phyloP scores from a whole-genome alignment of 1,284 basidiomycete genomes.

The Singerocomus rubriflavus region DNA sequence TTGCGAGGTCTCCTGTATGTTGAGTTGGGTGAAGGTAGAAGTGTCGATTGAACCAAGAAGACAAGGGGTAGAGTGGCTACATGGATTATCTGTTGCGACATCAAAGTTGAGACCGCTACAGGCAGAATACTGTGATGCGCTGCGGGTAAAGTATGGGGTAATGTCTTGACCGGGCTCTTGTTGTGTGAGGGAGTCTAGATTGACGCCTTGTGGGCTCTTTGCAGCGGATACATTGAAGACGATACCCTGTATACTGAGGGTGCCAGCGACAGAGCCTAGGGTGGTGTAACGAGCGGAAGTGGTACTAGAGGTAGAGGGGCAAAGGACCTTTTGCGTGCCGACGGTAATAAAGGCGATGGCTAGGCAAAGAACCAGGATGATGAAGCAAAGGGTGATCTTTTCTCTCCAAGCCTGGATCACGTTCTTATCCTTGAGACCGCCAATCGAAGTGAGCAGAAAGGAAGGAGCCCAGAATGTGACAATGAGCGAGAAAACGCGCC shows the following conservation, averaged over 20 bases:
- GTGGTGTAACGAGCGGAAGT: slow-evolving; percentile 68
- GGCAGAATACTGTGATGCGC: slow-evolving; percentile 55
- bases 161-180: slow-evolving; percentile 81
- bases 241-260: slow-evolving; percentile 76
- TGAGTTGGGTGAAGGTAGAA: slow-evolving; percentile 58
- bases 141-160: slow-evolving; percentile 78
- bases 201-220: slow-evolving; percentile 47
- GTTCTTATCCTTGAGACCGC: slow-evolving; percentile 78
- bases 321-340: slow-evolving; percentile 90
- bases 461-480: slow-evolving; percentile 92
- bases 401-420: slow-evolving; percentile 95
- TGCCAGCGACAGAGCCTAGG: slow-evolving; percentile 54
- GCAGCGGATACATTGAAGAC: slow-evolving; percentile 73
- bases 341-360: slow-evolving; percentile 92
- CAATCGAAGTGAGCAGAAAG: slow-evolving; percentile 67
- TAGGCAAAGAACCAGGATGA: slow-evolving; percentile 77
- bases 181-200: slow-evolving; percentile 59
- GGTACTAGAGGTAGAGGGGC: slow-evolving; percentile 63
- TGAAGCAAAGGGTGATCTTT: slow-evolving; percentile 91
- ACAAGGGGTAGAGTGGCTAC: slow-evolving; percentile 56
- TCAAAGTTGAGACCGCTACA: slow-evolving; percentile 63
- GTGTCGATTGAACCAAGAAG: slow-evolving; percentile 57
- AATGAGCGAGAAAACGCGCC: slow-evolving; percentile 78
- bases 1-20: slow-evolving; percentile 61
- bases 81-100: slow-evolving; percentile 76